Evolutionary conservation across 1,284 basidiomycete genomes (phyloP), one percentile per base, ranked within the genome.

Genomic region (Meira miltonrushii): DNA sequence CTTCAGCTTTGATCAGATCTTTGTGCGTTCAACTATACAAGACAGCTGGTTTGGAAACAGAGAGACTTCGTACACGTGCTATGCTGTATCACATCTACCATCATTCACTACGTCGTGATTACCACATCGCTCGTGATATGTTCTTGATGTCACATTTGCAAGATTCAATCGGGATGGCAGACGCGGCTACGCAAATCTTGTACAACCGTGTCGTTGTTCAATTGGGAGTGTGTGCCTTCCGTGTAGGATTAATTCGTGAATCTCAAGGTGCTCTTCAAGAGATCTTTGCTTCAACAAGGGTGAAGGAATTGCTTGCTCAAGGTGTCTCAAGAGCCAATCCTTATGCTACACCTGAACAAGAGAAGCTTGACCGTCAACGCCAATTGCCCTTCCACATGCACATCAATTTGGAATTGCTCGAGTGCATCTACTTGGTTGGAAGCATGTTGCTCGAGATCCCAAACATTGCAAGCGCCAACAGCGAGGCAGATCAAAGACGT

Each of bases 351-450:
- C 90, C 92, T 7, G 95, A 98, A 79, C 94, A 98, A 81, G 95
- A 98, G 80, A 90, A 92, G 78, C 87, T 92, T 7, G 95, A 98
- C 80, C 90, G 92, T 71, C 89, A 92, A 70, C 85, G 94, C 49
- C 90, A 97, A 74, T 83, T 99, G 23, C 95, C 95, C 38, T 99
- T 98, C 88, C 95, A 99, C 81, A 91, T 98, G 89, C 95, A 99
- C 82, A 94, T 98, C 81, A 98, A 98, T 82, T 90, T 95, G 13
- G 95, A 98, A 80, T 83, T 99, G 28, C 83, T 98, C 63, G 95
- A 98, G 80, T 93, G 92, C 46, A 93, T 92, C 8, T 99, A 97
- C 84, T 83, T 99, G 46, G 92, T 95, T 41, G 94, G 91, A 17
- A 95, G 91, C 80, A 99, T 99, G 95, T 84, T 99, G 44, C 88